Conservation (phyloP, 495 filamentous ascomycete genomes). For the Aspergillus coremiiformis region DNA sequence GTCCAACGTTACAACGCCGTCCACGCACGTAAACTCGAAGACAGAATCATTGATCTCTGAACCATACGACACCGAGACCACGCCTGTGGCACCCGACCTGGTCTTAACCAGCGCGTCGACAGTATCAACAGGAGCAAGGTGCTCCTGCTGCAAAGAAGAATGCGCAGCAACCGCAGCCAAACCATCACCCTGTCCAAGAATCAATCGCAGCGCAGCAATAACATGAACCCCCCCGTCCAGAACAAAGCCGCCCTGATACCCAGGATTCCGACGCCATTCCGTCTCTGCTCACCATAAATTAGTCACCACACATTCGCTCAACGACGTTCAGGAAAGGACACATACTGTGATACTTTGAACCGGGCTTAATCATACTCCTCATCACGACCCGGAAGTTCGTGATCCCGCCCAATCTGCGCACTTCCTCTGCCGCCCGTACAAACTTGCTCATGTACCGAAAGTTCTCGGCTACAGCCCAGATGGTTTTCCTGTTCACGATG, state of each 20-base stretch:
- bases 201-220: constrained; percentile 52
- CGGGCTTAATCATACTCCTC: constrained; percentile 46
- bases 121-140: constrained; percentile 71
- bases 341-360: constrained; percentile 52
- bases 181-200: constrained; percentile 46
- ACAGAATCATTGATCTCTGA: constrained; percentile 52
- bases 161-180: constrained; percentile 49
- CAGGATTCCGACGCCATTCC: constrained; percentile 63
- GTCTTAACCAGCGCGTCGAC: constrained; percentile 58
- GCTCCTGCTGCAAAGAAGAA: constrained; percentile 47
- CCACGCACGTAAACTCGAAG: constrained; percentile 44
- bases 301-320: constrained; percentile 7
- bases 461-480: constrained; percentile 69
- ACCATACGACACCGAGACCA: constrained; percentile 56
- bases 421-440: constrained; percentile 47
- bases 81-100: constrained; percentile 53
- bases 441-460: constrained; percentile 59
- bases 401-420: constrained; percentile 55
- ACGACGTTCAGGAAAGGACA: constrained; percentile 3
- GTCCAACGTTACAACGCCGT: constrained; percentile 45
- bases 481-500: constrained; percentile 38
- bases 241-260: constrained; percentile 71
- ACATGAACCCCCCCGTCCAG: constrained; percentile 73
- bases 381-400: constrained; percentile 55
- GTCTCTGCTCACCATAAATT: constrained; percentile 46